Percentiles rank a stretch among this genome's conserved stretches.
Evolutionary conservation across 2,329 filamentous ascomycete species (phyloP).

Genomic region (Colletotrichum limetticola): DNA sequence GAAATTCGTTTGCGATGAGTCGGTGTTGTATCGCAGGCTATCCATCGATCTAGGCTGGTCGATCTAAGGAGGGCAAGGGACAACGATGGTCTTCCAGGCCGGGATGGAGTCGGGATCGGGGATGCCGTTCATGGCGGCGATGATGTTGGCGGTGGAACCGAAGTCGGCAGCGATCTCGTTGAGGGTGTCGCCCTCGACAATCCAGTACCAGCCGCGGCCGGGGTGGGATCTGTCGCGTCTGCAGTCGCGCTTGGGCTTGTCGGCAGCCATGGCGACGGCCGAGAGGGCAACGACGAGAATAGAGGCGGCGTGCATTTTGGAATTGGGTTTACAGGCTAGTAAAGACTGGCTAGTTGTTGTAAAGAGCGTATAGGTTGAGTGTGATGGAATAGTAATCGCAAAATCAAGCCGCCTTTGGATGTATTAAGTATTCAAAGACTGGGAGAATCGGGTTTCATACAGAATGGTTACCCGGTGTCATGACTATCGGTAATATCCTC

Average conservation of each 20-base stretch:
- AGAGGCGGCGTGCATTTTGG: not conserved
- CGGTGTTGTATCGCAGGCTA: not conserved
- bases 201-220: not conserved
- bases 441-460: not conserved
- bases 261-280: not conserved
- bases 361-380: not conserved
- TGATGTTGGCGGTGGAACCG: not conserved
- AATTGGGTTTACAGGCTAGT: too few species aligned
- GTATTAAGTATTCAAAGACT: not conserved
- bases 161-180: not conserved
- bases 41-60: not conserved
- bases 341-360: not conserved
- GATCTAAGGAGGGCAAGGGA: not conserved
- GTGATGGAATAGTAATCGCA: not conserved
- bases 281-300: not conserved
- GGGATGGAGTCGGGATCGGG: not conserved
- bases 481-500: not conserved
- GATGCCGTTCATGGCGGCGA: not conserved
- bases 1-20: not conserved
- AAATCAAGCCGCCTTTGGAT: not conserved
- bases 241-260: slow-evolving; percentile 1
- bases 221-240: not conserved
- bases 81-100: not conserved
- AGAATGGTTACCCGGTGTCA: not conserved
- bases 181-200: slow-evolving; percentile 7